Percentiles rank a stretch among this genome's conserved stretches.
These are phyloP conservation scores for Pseudonectria foliicola DNA, from an alignment of 2,329 filamentous ascomycete genomes.

Conservation along the genomic window DNA sequence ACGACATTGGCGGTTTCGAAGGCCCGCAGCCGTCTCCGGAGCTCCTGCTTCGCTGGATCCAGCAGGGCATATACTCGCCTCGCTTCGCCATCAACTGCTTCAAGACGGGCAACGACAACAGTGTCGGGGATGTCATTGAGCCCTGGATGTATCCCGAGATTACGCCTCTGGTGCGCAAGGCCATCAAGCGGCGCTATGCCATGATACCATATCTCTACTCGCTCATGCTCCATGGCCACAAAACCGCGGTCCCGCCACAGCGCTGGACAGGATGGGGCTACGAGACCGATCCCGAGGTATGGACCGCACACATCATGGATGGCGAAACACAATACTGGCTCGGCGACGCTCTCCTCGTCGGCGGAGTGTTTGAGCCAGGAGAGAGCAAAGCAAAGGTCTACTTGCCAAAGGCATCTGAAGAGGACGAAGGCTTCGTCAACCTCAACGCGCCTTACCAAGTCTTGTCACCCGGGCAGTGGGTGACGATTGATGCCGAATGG, in stretches of 20 bases:
- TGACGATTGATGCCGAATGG: slow-evolving; percentile 34
- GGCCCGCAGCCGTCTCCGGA: slow-evolving; percentile 65
- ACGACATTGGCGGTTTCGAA: slow-evolving; percentile 71
- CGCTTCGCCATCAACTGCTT: slow-evolving; percentile 74
- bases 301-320: slow-evolving; percentile 50
- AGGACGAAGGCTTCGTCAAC: slow-evolving; percentile 54
- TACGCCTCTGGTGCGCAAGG: slow-evolving; percentile 52
- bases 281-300: slow-evolving; percentile 59
- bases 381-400: slow-evolving; percentile 50
- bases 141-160: slow-evolving; percentile 71
- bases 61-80: slow-evolving; percentile 61
- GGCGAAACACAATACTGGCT: slow-evolving; percentile 70
- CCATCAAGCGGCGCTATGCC: slow-evolving; percentile 65
- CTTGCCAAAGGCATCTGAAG: slow-evolving; percentile 48
- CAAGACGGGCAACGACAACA: slow-evolving; percentile 62
- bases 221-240: slow-evolving; percentile 54
- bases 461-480: slow-evolving; percentile 37
- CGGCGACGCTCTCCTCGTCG: slow-evolving; percentile 57
- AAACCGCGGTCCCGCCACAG: slow-evolving; percentile 55
- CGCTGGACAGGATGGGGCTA: slow-evolving; percentile 70
- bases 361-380: slow-evolving; percentile 59
- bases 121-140: slow-evolving; percentile 65
- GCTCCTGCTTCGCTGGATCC: slow-evolving; percentile 65
- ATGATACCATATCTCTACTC: slow-evolving; percentile 67
- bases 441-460: slow-evolving; percentile 54